Evolutionary conservation across 2,329 filamentous ascomycete species (phyloP).

Genomic region (Colletotrichum musicola): DNA sequence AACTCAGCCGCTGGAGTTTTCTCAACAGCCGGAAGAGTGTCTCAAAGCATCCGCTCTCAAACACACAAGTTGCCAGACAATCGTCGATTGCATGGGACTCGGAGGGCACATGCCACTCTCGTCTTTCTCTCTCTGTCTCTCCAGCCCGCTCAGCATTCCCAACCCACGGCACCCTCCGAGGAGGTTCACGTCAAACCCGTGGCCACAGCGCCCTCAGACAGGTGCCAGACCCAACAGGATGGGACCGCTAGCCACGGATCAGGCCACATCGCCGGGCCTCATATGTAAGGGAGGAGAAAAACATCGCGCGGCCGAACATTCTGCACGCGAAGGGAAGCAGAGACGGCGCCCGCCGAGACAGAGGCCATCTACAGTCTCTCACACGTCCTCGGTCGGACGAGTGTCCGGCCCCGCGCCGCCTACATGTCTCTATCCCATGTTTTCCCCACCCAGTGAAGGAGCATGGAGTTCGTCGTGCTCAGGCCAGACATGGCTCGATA

Average conservation of each 20-base stretch:
- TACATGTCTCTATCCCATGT: conserved; percentile 1
- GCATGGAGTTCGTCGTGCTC: too few relatives aligned
- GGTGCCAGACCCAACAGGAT: background rate
- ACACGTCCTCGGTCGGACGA: background rate
- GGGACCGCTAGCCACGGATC: conserved; percentile 6
- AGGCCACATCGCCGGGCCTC: conserved; percentile 11
- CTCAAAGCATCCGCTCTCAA: background rate
- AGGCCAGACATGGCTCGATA: background rate
- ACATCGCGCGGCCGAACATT: conserved; percentile 20
- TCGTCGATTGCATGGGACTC: background rate
- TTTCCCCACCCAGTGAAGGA: background rate
- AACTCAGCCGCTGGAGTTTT: conserved; percentile 9
- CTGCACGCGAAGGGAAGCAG: background rate
- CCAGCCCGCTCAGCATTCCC: background rate
- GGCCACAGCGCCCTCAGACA: background rate
- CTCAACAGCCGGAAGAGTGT: background rate
- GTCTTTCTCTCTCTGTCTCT: too few relatives aligned
- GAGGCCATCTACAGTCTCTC: background rate
- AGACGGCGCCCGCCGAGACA: conserved; percentile 14
- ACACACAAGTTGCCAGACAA: background rate
- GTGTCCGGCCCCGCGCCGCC: conserved; percentile 2
- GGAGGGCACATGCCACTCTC: too few relatives aligned
- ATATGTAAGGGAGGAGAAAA: conserved; percentile 12
- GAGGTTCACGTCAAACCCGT: background rate
- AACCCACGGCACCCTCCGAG: too few relatives aligned